Conservation (phyloP, 345 rosid species). For the Psidium guajava region DNA sequence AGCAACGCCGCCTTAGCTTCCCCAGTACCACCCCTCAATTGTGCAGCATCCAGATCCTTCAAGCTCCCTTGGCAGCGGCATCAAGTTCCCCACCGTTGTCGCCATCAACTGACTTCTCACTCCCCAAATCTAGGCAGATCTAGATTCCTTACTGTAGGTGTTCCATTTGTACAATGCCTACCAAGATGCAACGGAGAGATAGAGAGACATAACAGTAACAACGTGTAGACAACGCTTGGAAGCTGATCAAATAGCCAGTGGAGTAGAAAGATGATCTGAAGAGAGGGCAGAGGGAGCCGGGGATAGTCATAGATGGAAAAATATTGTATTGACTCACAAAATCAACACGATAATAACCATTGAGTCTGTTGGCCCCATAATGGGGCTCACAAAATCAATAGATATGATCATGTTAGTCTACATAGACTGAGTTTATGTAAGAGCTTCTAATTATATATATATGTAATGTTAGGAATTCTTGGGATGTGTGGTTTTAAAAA, state of each 20-base stretch:
- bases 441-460: not conserved
- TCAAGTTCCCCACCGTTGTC: not conserved
- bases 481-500: not conserved
- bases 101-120: not conserved
- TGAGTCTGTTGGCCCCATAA: not conserved
- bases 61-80: not conserved
- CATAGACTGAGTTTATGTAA: not conserved
- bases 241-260: not conserved
- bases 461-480: not conserved
- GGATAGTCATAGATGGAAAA: not conserved
- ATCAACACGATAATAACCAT: not conserved
- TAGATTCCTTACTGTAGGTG: not conserved
- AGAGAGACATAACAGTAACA: not conserved
- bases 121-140: not conserved
- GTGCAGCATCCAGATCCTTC: not conserved
- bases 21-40: not conserved
- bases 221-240: not conserved
- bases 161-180: not conserved
- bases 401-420: not conserved
- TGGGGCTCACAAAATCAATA: not conserved
- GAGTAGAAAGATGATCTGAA: not conserved
- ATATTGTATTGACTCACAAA: not conserved
- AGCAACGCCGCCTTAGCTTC: not conserved
- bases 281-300: not conserved
- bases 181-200: not conserved